Evolutionary conservation across 2,329 filamentous ascomycete species (phyloP), one percentile per base, ranked within the genome.

Genomic region (Aspergillus viridinutans): DNA sequence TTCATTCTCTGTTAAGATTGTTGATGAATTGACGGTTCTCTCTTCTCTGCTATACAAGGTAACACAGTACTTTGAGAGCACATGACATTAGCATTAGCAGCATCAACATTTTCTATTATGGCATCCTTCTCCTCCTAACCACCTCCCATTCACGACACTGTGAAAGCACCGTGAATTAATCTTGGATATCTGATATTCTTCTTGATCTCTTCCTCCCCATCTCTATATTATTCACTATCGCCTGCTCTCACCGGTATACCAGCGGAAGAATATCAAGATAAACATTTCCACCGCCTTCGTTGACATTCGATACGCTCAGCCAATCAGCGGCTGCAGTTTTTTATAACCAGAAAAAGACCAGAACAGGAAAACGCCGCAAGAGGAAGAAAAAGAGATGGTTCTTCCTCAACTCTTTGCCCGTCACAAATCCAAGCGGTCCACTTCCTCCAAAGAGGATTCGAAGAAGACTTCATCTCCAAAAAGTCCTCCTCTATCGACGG

Each of bases 201-300:
- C 60, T 59, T 60, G 57, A 57, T 64, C 57, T 58, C 59, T 65
- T 57, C 60, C 28, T 56, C 48, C 2, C 10, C 21, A 23, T 26
- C 43, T 17, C 23, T 26, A 12, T 47, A 54, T 54, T 58, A 57
- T 60, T 58, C 49, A 56, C 55, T 57, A 55, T 61, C 61, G 55
- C 53, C 42, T 56, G 20, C 55, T 47, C 32, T 38, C 32, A 17
- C 32, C 42, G 12, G 21, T 12, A 9, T 21, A 14, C 10, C 10
- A 12, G n/a, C n/a, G 42, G 26, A 38, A 42, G 21, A 20, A 43
- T 26, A 48, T 49, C 28, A 29, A 60, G 50, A 49, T 23, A 43
- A 55, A 54, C 20, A 54, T 57, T 74, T 75, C 72, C 69, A 74
- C 72, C 72, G 71, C 72, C 70, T 75, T 75, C 72, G 72, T 67